Base-by-base conservation (phyloP, 23 red algal species). In the Cyanidioschyzon merolae region DNA sequence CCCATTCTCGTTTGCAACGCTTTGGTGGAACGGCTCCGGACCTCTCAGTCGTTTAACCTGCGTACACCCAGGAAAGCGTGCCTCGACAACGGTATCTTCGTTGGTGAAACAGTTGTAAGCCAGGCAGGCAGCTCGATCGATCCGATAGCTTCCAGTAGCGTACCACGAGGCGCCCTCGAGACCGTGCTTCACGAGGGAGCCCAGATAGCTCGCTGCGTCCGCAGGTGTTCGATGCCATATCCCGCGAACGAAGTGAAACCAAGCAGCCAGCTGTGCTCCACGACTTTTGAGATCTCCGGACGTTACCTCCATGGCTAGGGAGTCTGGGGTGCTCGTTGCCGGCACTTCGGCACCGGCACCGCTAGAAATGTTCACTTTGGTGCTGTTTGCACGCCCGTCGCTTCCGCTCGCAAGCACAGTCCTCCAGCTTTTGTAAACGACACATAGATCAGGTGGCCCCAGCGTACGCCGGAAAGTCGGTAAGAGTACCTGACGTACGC, bases 161-260 rank as follows among this genome's bases (percentile, higher is more conserved):
- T 90, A 87, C 92, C 92, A 96, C 39, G 87, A 57, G 39, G 83
- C 75, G 0, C 82, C 76, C 68, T 89, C 80, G 17, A 96, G 80
- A 24, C 92, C 92, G 27, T 58, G 77, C 82, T 85, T 90, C 57
- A 90, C 81, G 34, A 90, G 41, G 41, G 84, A 84, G 25, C 82
- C 87, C 36, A 96, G 82, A 74, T 96, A 96, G 32, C 87, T 82
- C 0, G 79, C 76, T 34, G 83, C 79, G 3, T 89, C 83, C 3
- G 63, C 63, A 3, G 63, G 63, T 15, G 63, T 71, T 25, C 63
- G 63, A 7, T 32, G 21, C 32, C 63, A 25, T 18, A 85, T 74
- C 24, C 91, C 91, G 15, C 91, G 83, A 0, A 95, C 86, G 83
- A 95, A 95, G 86, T 95, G 91, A 32, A 71, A 71, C 63, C 63